Conservation (phyloP, 208 protist genomes). For the Novymonas esmeraldas region DNA sequence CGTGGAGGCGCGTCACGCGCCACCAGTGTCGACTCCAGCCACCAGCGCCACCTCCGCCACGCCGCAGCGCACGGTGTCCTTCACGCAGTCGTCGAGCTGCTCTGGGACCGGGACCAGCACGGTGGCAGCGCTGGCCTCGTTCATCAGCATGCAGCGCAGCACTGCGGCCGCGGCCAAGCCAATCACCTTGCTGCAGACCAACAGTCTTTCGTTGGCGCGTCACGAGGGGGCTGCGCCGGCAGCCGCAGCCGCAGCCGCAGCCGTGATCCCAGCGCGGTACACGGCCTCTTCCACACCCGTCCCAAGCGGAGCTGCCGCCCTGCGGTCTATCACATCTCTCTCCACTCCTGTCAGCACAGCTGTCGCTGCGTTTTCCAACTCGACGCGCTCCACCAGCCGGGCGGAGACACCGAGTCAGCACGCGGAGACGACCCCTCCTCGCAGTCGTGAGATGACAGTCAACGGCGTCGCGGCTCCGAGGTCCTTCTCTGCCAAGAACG, state of each 20-base stretch:
- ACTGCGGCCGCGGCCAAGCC: neutral
- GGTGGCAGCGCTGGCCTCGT: conserved; percentile 5
- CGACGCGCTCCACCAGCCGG: neutral
- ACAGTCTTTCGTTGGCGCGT: neutral
- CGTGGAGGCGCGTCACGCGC: neutral
- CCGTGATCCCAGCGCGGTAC: conserved; percentile 15
- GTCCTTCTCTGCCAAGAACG: neutral
- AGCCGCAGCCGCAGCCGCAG: neutral
- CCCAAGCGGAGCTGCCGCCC: neutral
- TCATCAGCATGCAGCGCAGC: neutral
- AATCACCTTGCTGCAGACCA: neutral
- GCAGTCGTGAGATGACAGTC: conserved; percentile 11
- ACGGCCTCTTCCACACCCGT: conserved; percentile 17
- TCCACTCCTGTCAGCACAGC: neutral
- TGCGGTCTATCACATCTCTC: neutral
- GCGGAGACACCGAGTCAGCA: conserved; percentile 1
- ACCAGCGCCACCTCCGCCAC: neutral
- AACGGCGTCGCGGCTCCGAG: neutral
- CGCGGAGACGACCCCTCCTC: conserved; percentile 6
- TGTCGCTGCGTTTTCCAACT: neutral
- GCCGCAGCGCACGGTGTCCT: neutral
- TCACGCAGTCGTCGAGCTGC: neutral
- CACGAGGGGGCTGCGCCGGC: conserved; percentile 1
- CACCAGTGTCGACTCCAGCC: too few species aligned
- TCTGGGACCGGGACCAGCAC: neutral